Evolutionary conservation across 495 filamentous ascomycete species (phyloP).

Genomic region (Glutinoglossum americanum): DNA sequence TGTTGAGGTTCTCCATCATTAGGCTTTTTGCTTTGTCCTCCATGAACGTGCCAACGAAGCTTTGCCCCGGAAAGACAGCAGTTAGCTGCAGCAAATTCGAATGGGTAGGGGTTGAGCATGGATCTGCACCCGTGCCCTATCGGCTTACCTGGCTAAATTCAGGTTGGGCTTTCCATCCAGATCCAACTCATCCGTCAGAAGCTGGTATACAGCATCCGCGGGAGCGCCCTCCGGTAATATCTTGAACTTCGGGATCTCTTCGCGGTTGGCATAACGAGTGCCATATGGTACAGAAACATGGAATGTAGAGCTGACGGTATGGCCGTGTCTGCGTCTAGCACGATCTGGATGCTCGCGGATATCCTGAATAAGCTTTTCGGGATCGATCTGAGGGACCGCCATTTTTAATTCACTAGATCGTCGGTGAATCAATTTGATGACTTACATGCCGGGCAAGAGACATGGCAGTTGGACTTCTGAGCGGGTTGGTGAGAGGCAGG

Average conservation of each 20-base stretch:
- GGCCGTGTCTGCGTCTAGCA: conserved; percentile 20
- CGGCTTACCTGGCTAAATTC: conserved; percentile 36
- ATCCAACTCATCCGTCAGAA: conserved; percentile 54
- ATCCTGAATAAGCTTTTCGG: conserved; percentile 35
- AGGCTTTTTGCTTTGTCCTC: conserved; percentile 41
- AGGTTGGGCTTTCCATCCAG: conserved; percentile 52
- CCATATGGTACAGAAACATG: conserved; percentile 38
- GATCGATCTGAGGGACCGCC: conserved; percentile 24
- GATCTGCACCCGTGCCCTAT: too few species aligned
- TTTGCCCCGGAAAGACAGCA: conserved; percentile 9
- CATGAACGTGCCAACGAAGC: conserved; percentile 55
- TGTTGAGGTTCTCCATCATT: conserved; percentile 44
- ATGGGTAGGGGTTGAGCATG: too few species aligned
- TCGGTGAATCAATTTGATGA: too few species aligned
- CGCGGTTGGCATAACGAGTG: conserved; percentile 35
- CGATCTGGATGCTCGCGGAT: conserved; percentile 25
- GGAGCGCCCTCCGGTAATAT: conserved; percentile 40
- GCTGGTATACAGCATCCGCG: conserved; percentile 40
- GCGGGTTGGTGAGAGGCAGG: too few species aligned
- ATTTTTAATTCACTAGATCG: conserved; percentile 1
- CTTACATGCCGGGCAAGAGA: conserved; percentile 22
- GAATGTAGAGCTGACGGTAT: conserved; percentile 20
- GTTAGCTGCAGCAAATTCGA: not conserved
- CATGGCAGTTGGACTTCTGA: conserved; percentile 11
- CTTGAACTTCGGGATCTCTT: conserved; percentile 44